Conservation (phyloP, 2,329 filamentous ascomycete genomes). For the Aspergillus udagawae region DNA sequence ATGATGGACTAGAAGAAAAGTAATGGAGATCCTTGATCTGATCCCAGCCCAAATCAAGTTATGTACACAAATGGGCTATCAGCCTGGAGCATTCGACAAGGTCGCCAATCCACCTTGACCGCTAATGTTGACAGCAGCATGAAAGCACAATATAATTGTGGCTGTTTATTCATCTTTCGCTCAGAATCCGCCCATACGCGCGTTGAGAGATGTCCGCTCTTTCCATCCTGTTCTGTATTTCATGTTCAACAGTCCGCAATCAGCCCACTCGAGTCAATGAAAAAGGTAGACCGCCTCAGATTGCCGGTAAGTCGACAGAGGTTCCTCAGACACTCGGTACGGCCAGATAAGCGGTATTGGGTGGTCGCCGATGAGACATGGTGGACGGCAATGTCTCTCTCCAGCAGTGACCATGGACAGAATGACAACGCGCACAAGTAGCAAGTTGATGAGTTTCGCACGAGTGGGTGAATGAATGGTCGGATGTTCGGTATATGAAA, state of each 20-base stretch:
- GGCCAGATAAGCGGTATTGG: not conserved
- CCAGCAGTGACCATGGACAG: not conserved
- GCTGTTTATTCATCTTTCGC: not conserved
- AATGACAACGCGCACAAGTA: conserved; percentile 16
- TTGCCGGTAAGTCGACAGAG: not conserved
- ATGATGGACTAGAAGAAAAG: not conserved
- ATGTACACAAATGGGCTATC: not conserved
- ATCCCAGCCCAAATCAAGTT: not conserved
- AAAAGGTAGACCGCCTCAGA: not conserved
- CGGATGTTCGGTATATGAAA: conserved; percentile 14
- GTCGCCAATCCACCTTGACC: not conserved
- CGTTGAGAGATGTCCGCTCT: not conserved
- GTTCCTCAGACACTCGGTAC: not conserved
- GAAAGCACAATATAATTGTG: not conserved
- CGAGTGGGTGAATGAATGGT: conserved; percentile 21
- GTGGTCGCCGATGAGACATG: not conserved
- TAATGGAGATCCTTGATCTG: not conserved
- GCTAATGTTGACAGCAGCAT: too few species aligned
- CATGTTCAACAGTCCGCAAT: not conserved
- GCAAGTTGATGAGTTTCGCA: conserved; percentile 14
- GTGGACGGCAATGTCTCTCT: not conserved
- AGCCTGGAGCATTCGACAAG: not conserved
- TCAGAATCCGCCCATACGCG: not conserved
- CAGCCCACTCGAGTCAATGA: not conserved
- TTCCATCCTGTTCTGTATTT: not conserved